Evolutionary conservation across 179 eudicot species (phyloP), one percentile per base, ranked within the genome.

Genomic region (Pouteria campechiana): DNA sequence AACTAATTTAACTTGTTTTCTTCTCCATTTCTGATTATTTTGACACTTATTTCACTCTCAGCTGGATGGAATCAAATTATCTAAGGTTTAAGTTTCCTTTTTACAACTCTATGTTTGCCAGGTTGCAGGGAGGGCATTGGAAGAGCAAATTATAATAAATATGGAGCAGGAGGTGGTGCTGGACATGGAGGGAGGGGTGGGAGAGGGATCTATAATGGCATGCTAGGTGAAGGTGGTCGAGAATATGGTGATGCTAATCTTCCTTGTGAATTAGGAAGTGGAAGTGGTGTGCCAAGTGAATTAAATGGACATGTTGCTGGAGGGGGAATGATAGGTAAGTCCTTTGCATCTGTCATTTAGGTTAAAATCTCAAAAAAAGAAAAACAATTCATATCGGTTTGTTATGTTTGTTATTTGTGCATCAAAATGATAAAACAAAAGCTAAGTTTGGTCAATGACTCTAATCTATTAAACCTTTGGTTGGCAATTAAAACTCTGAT

Each of bases 151-250:
- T 81, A 70, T 58, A 64, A 75, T 22, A 67, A 85, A 66, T n/a
- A n/a, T n/a, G 95, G 93, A 34, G 88, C 84, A 42, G 82, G 95
- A 52, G 83, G 79, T 48, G 95, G 95, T 58, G 95, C 95, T 66
- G 95, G 95, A 21, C 95, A 85, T 62, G 95, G 95, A 21, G 95
- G 95, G 46, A 70, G 63, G 58, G 95, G 95, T 24, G 95, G 95
- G 20, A 58, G 75, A 19, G 95, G 95, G 46, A 44, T 68, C 66
- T 78, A 53, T 69, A 71, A 75, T 57, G 95, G 95, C 25, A 58
- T 48, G 46, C 37, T 71, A 47, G 67, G 77, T 75, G 76, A 67
- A 73, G 95, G 95, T 41, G 95, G 95, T 40, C 41, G 46, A 44
- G 60, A 43, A 40, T 85, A 85, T 60, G 95, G 95, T 37, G 59